Evolutionary conservation across 495 filamentous ascomycete genomes (phyloP).

Genomic region (Pyronema omphalodes): DNA sequence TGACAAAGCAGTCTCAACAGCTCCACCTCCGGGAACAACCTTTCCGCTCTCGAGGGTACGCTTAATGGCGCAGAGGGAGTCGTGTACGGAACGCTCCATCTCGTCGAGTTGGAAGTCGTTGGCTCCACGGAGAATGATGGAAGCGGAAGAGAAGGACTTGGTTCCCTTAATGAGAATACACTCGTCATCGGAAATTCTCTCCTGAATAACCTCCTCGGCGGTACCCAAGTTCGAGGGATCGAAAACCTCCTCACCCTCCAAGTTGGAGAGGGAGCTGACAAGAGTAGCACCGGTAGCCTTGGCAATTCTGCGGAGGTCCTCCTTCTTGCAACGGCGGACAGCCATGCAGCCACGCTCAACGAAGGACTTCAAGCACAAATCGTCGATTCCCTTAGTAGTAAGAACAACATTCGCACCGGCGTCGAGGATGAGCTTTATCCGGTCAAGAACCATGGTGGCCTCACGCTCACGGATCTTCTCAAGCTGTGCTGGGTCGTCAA

Average conservation of each 20-base stretch:
- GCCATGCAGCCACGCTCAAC: conserved; percentile 92
- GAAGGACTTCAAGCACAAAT: conserved; percentile 84
- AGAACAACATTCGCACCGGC: conserved; percentile 90
- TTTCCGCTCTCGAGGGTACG: conserved; percentile 89
- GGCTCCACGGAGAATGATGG: conserved; percentile 85
- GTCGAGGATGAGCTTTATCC: conserved; percentile 93
- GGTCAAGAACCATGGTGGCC: conserved; percentile 77
- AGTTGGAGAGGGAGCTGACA: conserved; percentile 76
- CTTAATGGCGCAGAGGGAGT: conserved; percentile 92
- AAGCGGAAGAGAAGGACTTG: conserved; percentile 79
- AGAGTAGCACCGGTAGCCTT: conserved; percentile 91
- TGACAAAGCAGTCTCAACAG: conserved; percentile 95
- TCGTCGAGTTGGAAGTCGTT: conserved; percentile 97
- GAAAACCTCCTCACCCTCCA: conserved; percentile 96
- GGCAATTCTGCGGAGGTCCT: conserved; percentile 88
- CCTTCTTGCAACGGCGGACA: conserved; percentile 94
- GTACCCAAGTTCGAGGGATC: conserved; percentile 72
- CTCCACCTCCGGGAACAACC: conserved; percentile 90
- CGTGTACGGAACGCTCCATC: conserved; percentile 97
- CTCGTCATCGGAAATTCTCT: conserved; percentile 96
- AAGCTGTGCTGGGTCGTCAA: conserved; percentile 89
- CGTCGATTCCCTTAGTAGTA: conserved; percentile 97
- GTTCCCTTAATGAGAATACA: conserved; percentile 95
- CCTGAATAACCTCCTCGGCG: conserved; percentile 89
- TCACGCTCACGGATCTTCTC: conserved; percentile 93